Base-by-base conservation (phyloP, 768 basidiomycete genomes). In the Crassisporium funariophilum region DNA sequence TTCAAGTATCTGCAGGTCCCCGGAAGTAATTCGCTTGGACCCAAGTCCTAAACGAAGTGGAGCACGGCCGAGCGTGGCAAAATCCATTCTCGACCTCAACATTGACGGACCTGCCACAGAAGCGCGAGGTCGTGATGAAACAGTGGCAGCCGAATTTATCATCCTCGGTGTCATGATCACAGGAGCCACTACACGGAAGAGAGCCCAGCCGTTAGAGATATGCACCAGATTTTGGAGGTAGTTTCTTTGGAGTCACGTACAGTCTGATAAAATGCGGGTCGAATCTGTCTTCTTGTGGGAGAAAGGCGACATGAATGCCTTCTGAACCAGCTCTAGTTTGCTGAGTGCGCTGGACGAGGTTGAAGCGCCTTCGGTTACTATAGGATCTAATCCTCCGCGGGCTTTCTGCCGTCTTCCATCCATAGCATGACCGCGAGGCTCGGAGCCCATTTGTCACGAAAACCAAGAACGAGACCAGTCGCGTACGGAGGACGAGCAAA, bases 161-260 rank as follows among this genome's bases (percentile, higher is more conserved):
- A 92, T 85, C 46, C 83, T 76, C 17, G 91, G 91, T 2, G 90
- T 92, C 89, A 94, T 91, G 56, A 94, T 89, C 50, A 85, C 84
- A 10, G 91, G 91, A 11, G 91, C 91, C 63, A 94, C 91, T 84
- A 60, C 39, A 46, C 25, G 40, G 46, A 35, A 34, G 33, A 39
- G 36, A 13, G 47, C 43, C 12, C 23, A 43, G 39, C 16, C 46
- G 39, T 38, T 35, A 44, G 37, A 46, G 33, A 45, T 49, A 8
- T 21, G 15, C 34, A 31, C 27, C 13, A 15, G 35, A 34, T 10
- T 10, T 29, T 29, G 13, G 25, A 41, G 17, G 23, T 29, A 52
- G 12, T 31, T 25, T 35, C 51, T 40, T 44, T 12, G 20, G 33
- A 41, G 20, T 36, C 22, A 49, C 86, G 59, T 69, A 92, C 90